These are phyloP conservation scores for Alternaria incomplexa DNA, from an alignment of 2,329 filamentous ascomycete genomes.

Conservation along the genomic window DNA sequence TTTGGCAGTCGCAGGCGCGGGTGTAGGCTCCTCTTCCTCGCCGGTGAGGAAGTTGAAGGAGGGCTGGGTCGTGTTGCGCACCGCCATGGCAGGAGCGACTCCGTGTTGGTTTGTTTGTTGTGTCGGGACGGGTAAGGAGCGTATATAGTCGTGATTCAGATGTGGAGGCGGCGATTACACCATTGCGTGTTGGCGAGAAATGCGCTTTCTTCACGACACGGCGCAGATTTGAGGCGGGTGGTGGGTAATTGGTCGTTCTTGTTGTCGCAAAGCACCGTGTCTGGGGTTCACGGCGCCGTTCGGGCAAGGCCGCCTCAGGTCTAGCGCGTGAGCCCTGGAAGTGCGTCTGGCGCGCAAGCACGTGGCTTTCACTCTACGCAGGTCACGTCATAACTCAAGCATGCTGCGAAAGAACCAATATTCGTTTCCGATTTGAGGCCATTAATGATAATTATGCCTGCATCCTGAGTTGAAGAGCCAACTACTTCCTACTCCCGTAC, in stretches of 20 bases:
- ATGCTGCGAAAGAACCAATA: not conserved
- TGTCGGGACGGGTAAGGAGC: not conserved
- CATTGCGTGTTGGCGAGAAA: not conserved
- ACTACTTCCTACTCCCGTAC: constrained; percentile 24
- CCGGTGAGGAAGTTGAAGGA: constrained; percentile 59
- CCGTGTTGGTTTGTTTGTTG: constrained; percentile 22
- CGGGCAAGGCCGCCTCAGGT: constrained; percentile 8
- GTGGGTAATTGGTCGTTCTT: not conserved
- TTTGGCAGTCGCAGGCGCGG: constrained; percentile 33
- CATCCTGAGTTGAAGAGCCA: not conserved
- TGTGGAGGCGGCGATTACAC: not conserved
- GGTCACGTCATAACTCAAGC: not conserved
- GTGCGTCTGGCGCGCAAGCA: constrained; percentile 6
- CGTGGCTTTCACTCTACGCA: not conserved
- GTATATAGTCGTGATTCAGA: not conserved
- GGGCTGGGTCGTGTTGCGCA: constrained; percentile 49
- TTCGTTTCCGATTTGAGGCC: not conserved
- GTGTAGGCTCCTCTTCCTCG: constrained; percentile 39
- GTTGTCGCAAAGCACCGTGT: constrained; percentile 15
- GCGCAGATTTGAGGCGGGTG: not conserved
- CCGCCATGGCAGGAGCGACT: constrained; percentile 27
- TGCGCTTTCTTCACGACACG: not conserved
- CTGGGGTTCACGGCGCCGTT: constrained; percentile 16
- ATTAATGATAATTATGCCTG: not conserved
- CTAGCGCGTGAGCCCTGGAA: constrained; percentile 15